A percentile compares a stretch with the other conserved stretches of the same genome.
These are phyloP conservation scores for Oxytropis ochrocephala DNA, from an alignment of 306 rosid species.

Conservation along the genomic window DNA sequence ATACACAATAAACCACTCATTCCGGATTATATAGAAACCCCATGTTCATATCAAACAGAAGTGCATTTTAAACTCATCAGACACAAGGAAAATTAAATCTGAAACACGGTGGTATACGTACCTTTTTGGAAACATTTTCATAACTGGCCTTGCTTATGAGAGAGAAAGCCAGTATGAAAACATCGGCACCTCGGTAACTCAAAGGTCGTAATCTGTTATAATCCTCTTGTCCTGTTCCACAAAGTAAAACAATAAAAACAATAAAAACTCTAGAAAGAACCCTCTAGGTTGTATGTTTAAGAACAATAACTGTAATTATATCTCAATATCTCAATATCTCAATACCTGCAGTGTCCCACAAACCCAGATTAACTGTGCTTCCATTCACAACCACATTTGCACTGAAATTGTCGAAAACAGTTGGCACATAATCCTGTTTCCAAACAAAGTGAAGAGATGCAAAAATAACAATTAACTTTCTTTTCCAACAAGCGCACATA, in stretches of 20 bases:
- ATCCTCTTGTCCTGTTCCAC: slow-evolving; percentile 59
- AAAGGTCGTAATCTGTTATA: slow-evolving; percentile 62
- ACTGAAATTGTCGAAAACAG: slow-evolving; percentile 96
- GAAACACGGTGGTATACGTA: not conserved
- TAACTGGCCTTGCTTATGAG: slow-evolving; percentile 68
- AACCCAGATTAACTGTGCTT: slow-evolving; percentile 85
- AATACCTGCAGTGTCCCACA: slow-evolving; percentile 99
- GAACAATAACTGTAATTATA: not conserved
- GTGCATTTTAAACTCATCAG: not conserved
- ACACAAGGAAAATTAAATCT: not conserved
- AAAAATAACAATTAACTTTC: not conserved
- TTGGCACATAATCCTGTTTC: slow-evolving; percentile 91
- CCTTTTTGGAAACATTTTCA: slow-evolving; percentile 73
- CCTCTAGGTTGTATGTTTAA: not conserved
- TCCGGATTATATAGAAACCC: not conserved
- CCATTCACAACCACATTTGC: slow-evolving; percentile 99
- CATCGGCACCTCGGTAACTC: slow-evolving; percentile 73
- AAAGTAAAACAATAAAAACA: slow-evolving; percentile 38
- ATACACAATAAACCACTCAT: not conserved
- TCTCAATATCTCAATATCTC: slow-evolving; percentile 42
- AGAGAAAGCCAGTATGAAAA: slow-evolving; percentile 63
- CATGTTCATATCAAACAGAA: not conserved
- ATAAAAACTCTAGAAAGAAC: not conserved
- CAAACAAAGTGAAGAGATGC: slow-evolving; percentile 26
- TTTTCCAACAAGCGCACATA: not conserved